phyloP scores from a whole-genome alignment of 129 eudicot species.

The Saposhnikovia divaricata region DNA sequence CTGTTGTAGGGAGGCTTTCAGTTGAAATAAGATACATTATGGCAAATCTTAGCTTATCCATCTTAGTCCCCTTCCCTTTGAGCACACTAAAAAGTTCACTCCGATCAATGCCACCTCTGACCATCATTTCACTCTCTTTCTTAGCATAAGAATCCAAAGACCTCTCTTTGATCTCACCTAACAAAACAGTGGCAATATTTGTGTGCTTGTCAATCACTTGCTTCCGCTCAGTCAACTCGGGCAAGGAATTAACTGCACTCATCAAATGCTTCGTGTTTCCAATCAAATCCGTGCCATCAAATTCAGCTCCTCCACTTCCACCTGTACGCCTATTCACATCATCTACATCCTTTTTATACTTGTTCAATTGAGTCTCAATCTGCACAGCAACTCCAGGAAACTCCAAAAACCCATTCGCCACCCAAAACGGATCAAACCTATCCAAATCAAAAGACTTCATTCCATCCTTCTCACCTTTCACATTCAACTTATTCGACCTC shows the following conservation, averaged over 20 bases:
- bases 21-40: conserved; percentile 79
- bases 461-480: conserved; percentile 75
- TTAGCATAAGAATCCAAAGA: conserved; percentile 80
- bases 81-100: conserved; percentile 71
- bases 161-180: conserved; percentile 83
- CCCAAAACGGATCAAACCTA: conserved; percentile 75
- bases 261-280: conserved; percentile 85
- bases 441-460: conserved; percentile 74
- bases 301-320: conserved; percentile 68
- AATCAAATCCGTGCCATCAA: conserved; percentile 75
- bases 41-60: conserved; percentile 87
- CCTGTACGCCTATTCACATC: conserved; percentile 84
- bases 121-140: conserved; percentile 90
- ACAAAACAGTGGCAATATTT: conserved; percentile 77
- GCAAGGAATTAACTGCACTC: conserved; percentile 81
- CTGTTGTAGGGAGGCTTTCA: conserved; percentile 60
- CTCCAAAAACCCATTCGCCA: conserved; percentile 70
- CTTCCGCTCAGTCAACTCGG: conserved; percentile 82
- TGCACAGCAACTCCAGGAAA: conserved; percentile 94
- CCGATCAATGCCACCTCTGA: conserved; percentile 77
- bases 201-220: conserved; percentile 88
- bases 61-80: conserved; percentile 77
- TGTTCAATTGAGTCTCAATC: conserved; percentile 76
- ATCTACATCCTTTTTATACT: conserved; percentile 82
- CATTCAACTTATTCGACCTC: conserved; percentile 68